Evolutionary conservation across 225 moss, liverwort and hornwort species (phyloP).

Genomic region (Asterella californica): DNA sequence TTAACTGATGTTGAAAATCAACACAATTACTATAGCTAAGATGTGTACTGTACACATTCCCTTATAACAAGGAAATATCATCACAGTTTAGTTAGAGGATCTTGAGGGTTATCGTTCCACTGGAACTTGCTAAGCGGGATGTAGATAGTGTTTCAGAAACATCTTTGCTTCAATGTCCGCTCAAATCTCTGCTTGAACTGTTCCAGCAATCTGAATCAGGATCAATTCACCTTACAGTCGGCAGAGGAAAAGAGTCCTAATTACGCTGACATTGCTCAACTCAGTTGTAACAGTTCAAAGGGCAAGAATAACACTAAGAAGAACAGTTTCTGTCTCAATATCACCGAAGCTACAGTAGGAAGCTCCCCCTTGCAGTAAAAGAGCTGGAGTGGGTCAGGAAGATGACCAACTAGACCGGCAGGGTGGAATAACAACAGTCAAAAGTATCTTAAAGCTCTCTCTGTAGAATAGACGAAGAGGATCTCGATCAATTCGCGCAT

Average conservation of each 20-base stretch:
- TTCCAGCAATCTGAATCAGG: neutral
- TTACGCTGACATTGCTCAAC: neutral
- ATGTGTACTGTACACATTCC: neutral
- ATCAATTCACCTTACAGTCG: neutral
- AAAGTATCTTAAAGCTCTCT: neutral
- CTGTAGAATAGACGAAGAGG: neutral
- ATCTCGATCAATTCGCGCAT: neutral
- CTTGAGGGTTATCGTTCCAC: neutral
- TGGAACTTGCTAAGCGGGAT: neutral
- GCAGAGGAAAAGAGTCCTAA: no score
- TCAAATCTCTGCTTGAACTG: neutral
- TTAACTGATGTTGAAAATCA: no score
- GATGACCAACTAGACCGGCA: neutral
- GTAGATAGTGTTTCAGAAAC: neutral
- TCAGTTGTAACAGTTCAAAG: neutral
- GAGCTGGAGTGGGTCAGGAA: neutral
- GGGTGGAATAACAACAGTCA: neutral
- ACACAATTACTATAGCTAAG: no score
- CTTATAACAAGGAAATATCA: neutral
- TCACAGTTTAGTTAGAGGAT: neutral
- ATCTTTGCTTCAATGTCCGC: neutral
- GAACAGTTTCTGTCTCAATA: neutral
- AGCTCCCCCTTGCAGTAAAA: neutral
- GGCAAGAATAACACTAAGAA: neutral
- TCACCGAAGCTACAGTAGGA: neutral